Conservation (phyloP, 2,329 filamentous ascomycete genomes). For the Alternaria ventricosa region DNA sequence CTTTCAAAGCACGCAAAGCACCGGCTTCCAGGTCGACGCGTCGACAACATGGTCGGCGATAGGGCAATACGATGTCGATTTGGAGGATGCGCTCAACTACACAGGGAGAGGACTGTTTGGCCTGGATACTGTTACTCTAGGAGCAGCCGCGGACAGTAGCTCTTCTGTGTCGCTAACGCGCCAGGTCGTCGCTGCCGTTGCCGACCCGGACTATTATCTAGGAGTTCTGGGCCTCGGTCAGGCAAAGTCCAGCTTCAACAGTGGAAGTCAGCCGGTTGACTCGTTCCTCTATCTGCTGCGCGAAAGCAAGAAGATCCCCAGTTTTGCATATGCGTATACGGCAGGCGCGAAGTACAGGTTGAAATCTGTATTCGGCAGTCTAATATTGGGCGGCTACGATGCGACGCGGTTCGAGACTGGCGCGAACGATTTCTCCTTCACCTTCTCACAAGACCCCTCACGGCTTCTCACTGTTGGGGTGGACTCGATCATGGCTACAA, state of each 20-base stretch:
- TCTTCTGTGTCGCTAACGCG: constrained; percentile 28
- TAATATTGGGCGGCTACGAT: constrained; percentile 54
- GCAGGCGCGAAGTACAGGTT: constrained; percentile 45
- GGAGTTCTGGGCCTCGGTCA: constrained; percentile 40
- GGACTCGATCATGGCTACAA: constrained; percentile 40
- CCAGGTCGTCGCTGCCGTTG: constrained; percentile 40
- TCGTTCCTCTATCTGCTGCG: constrained; percentile 39
- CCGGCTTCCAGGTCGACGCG: constrained; percentile 38
- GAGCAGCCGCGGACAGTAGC: constrained; percentile 25
- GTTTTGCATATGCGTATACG: constrained; percentile 45
- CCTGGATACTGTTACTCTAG: constrained; percentile 39
- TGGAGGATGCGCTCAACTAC: constrained; percentile 40
- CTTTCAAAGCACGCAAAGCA: constrained; percentile 37
- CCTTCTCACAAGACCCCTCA: constrained; percentile 41
- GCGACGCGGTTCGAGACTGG: constrained; percentile 44
- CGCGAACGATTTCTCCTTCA: constrained; percentile 39
- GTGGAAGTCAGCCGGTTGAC: constrained; percentile 31
- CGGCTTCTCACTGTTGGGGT: constrained; percentile 43
- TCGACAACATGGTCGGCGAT: constrained; percentile 44
- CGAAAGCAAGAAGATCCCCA: constrained; percentile 40
- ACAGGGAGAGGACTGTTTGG: constrained; percentile 40
- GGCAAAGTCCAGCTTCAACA: constrained; percentile 39
- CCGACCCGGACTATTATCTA: constrained; percentile 39
- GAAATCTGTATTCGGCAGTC: constrained; percentile 43
- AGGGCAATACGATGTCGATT: constrained; percentile 38